phyloP scores from a whole-genome alignment of 2,329 filamentous ascomycete species.

The Fusarium nurragi region DNA sequence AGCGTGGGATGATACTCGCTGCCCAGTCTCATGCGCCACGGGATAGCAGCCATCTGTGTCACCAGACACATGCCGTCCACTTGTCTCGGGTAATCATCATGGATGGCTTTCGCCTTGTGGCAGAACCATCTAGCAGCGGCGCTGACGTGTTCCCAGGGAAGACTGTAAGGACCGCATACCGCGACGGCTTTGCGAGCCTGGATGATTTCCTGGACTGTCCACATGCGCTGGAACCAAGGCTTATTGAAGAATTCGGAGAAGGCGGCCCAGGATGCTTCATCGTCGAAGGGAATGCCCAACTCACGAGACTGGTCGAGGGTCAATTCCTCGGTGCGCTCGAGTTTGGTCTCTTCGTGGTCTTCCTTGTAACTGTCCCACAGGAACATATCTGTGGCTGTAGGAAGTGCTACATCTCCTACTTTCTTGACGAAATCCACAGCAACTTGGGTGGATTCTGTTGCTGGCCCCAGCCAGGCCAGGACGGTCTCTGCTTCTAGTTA shows the following conservation, averaged over 20 bases:
- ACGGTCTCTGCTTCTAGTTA: conserved; percentile 31
- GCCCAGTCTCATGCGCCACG: conserved; percentile 18
- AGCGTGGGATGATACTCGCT: conserved; percentile 15
- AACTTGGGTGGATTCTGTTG: not conserved
- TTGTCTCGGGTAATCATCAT: not conserved
- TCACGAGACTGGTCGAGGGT: conserved; percentile 14
- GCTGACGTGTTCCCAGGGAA: conserved; percentile 21
- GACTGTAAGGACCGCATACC: conserved; percentile 16
- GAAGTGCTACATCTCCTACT: conserved; percentile 26
- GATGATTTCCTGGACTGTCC: conserved; percentile 39
- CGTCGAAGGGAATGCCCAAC: conserved; percentile 26
- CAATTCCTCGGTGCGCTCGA: conserved; percentile 17
- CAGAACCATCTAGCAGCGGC: conserved; percentile 33
- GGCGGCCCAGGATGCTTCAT: conserved; percentile 8
- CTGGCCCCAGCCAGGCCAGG: conserved; percentile 31
- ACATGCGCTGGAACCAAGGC: conserved; percentile 36
- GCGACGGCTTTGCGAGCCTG: conserved; percentile 33
- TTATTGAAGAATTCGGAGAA: conserved; percentile 28
- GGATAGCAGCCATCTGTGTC: conserved; percentile 18
- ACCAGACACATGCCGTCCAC: conserved; percentile 20
- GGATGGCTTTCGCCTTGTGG: conserved; percentile 15
- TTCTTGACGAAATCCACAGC: conserved; percentile 16
- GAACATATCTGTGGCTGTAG: conserved; percentile 29
- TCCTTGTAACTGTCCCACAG: conserved; percentile 16
- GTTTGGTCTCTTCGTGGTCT: conserved; percentile 1